These are phyloP conservation scores for Acacia pycnantha DNA, from an alignment of 331 rosid species.

Conservation along the genomic window DNA sequence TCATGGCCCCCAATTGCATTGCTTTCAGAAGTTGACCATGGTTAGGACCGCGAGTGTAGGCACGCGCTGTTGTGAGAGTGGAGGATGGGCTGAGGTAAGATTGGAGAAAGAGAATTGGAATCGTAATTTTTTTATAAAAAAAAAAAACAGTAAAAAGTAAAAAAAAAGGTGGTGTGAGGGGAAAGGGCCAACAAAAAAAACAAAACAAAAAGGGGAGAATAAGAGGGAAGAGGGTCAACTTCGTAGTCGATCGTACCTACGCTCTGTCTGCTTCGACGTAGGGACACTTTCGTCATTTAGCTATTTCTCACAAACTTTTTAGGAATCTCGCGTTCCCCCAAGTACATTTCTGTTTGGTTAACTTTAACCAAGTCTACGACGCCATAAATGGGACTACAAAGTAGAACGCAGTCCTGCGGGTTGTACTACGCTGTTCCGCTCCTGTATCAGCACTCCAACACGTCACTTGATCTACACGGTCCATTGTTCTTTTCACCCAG, in stretches of 20 bases:
- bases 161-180: neutral
- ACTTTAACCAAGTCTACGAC: slow-evolving; percentile 27
- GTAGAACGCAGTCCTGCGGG: neutral
- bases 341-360: slow-evolving; percentile 29
- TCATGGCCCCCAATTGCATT: neutral
- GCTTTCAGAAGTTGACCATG: neutral
- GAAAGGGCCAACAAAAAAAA: neutral
- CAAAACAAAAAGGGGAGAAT: neutral
- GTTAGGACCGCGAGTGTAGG: neutral
- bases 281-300: slow-evolving; percentile 37
- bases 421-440: neutral
- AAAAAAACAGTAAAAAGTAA: neutral
- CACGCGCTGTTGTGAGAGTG: neutral
- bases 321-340: slow-evolving; percentile 17
- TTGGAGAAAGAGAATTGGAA: neutral
- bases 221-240: slow-evolving; percentile 28
- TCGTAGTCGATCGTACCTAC: slow-evolving; percentile 22
- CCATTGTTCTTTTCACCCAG: neutral
- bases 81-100: neutral
- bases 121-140: too few relatives aligned
- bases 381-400: slow-evolving; percentile 15
- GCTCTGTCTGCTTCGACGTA: slow-evolving; percentile 1
- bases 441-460: neutral
- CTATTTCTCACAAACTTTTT: neutral
- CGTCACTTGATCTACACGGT: neutral